Conservation (phyloP, 768 basidiomycete species). For the Hirschioporus abietinus region DNA sequence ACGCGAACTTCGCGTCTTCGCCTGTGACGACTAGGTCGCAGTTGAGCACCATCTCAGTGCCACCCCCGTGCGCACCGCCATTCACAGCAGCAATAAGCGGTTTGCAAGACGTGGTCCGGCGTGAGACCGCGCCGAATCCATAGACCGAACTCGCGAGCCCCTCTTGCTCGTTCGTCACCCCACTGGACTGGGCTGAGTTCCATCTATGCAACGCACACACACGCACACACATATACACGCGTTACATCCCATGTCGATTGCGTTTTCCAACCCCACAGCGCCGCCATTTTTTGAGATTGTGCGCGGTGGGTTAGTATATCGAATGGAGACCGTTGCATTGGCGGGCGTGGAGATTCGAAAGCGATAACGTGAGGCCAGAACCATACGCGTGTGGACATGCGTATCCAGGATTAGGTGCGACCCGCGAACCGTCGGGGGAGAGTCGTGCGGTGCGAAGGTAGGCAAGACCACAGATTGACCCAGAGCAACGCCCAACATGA, state of each 20-base stretch:
- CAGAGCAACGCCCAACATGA: too few species aligned
- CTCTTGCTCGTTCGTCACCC: conserved; percentile 40
- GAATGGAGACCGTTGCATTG: not conserved
- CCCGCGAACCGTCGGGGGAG: not conserved
- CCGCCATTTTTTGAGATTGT: not conserved
- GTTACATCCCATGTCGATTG: too few species aligned
- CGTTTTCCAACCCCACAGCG: not conserved
- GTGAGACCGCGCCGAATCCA: conserved; percentile 73
- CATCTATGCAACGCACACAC: conserved; percentile 38
- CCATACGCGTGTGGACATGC: not conserved
- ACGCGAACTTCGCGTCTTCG: conserved; percentile 60
- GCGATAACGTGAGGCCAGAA: not conserved
- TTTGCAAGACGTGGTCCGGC: conserved; percentile 54
- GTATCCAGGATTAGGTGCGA: not conserved
- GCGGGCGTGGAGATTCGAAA: not conserved
- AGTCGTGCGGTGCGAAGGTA: too few species aligned
- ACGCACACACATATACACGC: not conserved
- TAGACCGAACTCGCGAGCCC: conserved; percentile 33
- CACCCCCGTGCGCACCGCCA: conserved; percentile 68
- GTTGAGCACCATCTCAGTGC: conserved; percentile 63
- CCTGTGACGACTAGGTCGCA: conserved; percentile 73
- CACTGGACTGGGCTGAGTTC: conserved; percentile 46
- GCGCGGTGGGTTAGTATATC: not conserved
- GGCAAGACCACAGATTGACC: too few species aligned
- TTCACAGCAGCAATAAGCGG: conserved; percentile 79